Conservation (phyloP, 139 green algal genomes). For the Spirogloea muscicola region DNA sequence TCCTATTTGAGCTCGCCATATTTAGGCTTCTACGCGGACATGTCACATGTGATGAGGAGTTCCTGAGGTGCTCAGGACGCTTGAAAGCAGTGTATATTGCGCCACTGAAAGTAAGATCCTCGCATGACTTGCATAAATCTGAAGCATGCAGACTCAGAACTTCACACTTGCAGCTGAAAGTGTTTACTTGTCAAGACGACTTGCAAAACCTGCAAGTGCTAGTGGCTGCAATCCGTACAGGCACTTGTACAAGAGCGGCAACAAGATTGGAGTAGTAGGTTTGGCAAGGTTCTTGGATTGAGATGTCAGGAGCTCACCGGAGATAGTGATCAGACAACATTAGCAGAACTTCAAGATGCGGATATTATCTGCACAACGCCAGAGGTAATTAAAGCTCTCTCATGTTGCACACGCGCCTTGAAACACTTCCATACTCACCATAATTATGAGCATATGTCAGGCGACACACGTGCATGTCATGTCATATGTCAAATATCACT, state of each 20-base stretch:
- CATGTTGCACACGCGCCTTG: too few species aligned
- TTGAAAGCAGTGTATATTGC: slow-evolving; percentile 30
- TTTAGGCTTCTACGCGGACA: slow-evolving; percentile 59
- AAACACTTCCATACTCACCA: too few species aligned
- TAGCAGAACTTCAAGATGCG: slow-evolving; percentile 30
- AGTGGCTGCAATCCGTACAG: slow-evolving; percentile 1
- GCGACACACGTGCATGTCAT: neutral
- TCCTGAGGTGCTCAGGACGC: neutral
- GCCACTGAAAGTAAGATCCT: slow-evolving; percentile 31
- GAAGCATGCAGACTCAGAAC: too few species aligned
- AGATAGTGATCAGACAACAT: slow-evolving; percentile 10
- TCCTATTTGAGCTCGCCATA: slow-evolving; percentile 88
- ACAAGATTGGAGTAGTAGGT: slow-evolving; percentile 21
- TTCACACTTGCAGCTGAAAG: too few species aligned
- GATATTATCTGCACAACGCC: slow-evolving; percentile 48
- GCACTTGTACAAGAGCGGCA: slow-evolving; percentile 45
- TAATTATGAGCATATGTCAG: too few species aligned
- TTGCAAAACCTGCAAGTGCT: neutral
- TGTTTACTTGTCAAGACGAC: too few species aligned
- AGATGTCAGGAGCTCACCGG: slow-evolving; percentile 23
- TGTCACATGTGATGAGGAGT: slow-evolving; percentile 25
- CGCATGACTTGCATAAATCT: too few species aligned
- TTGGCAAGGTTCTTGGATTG: slow-evolving; percentile 22
- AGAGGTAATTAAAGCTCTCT: slow-evolving; percentile 17
- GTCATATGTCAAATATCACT: neutral